Percentiles rank a stretch among this genome's conserved stretches.
Evolutionary conservation across 768 basidiomycete species (phyloP).

Genomic region (Dacryopinax primogenitus): DNA sequence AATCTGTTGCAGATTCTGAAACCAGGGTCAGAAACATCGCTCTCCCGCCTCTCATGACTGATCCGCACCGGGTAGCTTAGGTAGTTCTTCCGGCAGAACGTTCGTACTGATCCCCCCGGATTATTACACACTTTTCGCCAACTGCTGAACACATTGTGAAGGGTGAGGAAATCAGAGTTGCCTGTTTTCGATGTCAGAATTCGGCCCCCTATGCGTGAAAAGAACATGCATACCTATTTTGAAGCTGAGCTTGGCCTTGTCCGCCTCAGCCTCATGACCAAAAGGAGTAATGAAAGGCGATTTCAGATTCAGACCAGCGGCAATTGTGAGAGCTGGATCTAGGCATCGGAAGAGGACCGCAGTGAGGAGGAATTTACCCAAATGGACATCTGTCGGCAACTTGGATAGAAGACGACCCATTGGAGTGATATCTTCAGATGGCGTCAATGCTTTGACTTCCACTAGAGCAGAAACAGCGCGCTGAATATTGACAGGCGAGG

Average conservation of each 20-base stretch:
- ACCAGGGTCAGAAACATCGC: not conserved
- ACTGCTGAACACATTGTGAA: conserved; percentile 77
- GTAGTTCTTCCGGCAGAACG: conserved; percentile 69
- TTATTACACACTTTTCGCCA: conserved; percentile 72
- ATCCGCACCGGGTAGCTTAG: conserved; percentile 60
- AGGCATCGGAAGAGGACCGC: conserved; percentile 78
- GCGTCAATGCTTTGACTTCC: conserved; percentile 80
- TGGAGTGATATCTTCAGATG: conserved; percentile 80
- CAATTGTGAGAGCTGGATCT: conserved; percentile 93
- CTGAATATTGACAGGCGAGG: conserved; percentile 71
- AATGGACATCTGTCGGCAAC: conserved; percentile 88
- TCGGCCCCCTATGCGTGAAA: not conserved
- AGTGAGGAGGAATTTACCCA: conserved; percentile 82
- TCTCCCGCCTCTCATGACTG: conserved; percentile 12
- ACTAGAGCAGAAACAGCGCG: conserved; percentile 82
- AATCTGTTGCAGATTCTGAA: conserved; percentile 82
- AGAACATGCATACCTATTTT: conserved; percentile 43
- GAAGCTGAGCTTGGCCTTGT: conserved; percentile 70
- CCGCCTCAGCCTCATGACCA: conserved; percentile 75
- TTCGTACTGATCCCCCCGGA: conserved; percentile 39
- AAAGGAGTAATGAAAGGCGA: conserved; percentile 85
- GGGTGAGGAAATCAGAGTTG: conserved; percentile 87
- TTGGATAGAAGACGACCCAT: conserved; percentile 84
- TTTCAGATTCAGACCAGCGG: conserved; percentile 82
- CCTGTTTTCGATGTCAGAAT: conserved; percentile 35